Conservation (phyloP, 83 land plant species). For the Diphasiastrum complanatum region DNA sequence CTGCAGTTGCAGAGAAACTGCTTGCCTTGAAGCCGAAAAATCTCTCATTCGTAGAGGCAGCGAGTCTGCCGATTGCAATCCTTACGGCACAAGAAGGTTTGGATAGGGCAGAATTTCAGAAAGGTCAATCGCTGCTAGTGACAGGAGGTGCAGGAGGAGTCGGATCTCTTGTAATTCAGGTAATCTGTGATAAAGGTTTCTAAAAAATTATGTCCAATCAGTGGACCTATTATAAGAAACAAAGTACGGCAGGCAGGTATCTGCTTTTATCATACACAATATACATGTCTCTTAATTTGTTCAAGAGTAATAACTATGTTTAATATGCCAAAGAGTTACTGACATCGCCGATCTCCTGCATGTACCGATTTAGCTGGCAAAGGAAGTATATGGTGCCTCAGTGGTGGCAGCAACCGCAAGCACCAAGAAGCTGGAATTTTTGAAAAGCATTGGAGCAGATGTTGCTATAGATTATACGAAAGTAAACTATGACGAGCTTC, state of each 20-base stretch:
- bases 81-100: constrained; percentile 7
- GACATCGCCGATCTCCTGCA: too few species aligned
- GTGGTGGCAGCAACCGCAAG: not conserved
- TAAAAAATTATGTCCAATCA: too few species aligned
- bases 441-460: not conserved
- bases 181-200: not conserved
- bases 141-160: too few species aligned
- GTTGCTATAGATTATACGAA: not conserved
- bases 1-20: constrained; percentile 10
- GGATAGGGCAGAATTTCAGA: not conserved
- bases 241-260: too few species aligned
- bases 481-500: not conserved
- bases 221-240: too few species aligned
- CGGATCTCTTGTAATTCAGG: not conserved
- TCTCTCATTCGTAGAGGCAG: not conserved
- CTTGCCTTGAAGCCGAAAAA: constrained; percentile 6
- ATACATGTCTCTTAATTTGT: too few species aligned
- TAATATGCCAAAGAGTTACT: too few species aligned
- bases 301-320: too few species aligned
- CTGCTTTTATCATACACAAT: too few species aligned
- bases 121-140: constrained; percentile 4
- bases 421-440: not conserved
- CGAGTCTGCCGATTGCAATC: constrained; percentile 9
- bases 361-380: not conserved
- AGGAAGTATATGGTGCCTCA: not conserved